Evolutionary conservation across 2,329 filamentous ascomycete genomes (phyloP), one percentile per base, ranked within the genome.

Genomic region (Bipolaris cookei): DNA sequence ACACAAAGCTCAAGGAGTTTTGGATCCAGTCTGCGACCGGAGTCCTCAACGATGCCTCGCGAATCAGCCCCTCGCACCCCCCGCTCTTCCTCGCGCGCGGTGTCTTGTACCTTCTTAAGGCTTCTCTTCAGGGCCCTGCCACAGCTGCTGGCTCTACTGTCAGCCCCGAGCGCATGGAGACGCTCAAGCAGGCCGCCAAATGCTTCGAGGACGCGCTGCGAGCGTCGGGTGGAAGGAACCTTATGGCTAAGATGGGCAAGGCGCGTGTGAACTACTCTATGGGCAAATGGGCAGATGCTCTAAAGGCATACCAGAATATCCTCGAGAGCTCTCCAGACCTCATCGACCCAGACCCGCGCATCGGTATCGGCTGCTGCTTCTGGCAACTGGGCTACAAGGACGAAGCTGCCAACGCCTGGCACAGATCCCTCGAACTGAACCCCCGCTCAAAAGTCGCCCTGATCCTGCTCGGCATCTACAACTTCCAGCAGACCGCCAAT

Each of bases 331-430:
- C 93, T 81, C 95, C 95, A 1, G 88, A 91, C 65, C 83, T 98
- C 70, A 86, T 90, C 39, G 95, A 99, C 70, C 95, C 95, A 0
- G 95, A 99, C 76, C 96, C 95, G 65, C 87, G 96, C 67, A 94
- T 99, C 66, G 95, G 95, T 53, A 94, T 99, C 70, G 95, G 95
- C 43, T 95, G 92, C 77, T 99, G 95, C 80, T 89, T 97, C 76
- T 99, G 96, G 95, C 91, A 97, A 76, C 83, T 99, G 25, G 93
- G 93, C 10, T 92, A 91, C 81, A 97, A 96, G 76, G 91, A 96
- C 32, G 92, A 97, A 69, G 95, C 96, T 6, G 94, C 91, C 72
- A 81, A 83, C 45, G 94, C 95, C 11, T 99, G 95, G 95, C 90
- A 96, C 72, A 85, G 95, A 62, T 88, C 90, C 11, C 79, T 97